These are phyloP conservation scores for Arachis stenosperma DNA, from an alignment of 306 rosid genomes.

Conservation along the genomic window DNA sequence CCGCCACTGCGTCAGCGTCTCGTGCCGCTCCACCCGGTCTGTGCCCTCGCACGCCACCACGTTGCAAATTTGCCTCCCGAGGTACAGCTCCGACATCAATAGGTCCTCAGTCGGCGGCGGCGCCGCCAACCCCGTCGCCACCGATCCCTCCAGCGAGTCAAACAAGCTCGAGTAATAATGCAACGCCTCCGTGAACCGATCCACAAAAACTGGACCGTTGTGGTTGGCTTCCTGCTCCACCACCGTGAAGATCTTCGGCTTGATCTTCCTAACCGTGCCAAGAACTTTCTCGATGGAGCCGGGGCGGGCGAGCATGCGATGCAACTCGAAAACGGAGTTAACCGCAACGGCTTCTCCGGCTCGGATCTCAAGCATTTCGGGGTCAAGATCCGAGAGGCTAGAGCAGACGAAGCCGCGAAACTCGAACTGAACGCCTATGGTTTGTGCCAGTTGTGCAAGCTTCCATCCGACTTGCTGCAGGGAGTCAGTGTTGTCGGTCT, in stretches of 20 bases:
- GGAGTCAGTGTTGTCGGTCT: slow-evolving; percentile 60
- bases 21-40: slow-evolving; percentile 86
- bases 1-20: slow-evolving; percentile 71
- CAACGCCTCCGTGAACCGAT: slow-evolving; percentile 81
- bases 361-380: slow-evolving; percentile 61
- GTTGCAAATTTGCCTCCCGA: slow-evolving; percentile 78
- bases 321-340: slow-evolving; percentile 80
- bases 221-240: slow-evolving; percentile 88
- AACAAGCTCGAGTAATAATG: slow-evolving; percentile 79
- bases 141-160: slow-evolving; percentile 75
- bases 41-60: slow-evolving; percentile 79
- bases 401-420: slow-evolving; percentile 69
- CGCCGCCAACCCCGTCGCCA: slow-evolving; percentile 35
- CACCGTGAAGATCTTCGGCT: slow-evolving; percentile 64
- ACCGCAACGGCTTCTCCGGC: slow-evolving; percentile 66
- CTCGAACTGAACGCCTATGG: slow-evolving; percentile 66
- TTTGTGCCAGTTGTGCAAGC: slow-evolving; percentile 67
- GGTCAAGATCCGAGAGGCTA: slow-evolving; percentile 77
- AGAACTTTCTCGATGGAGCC: slow-evolving; percentile 64
- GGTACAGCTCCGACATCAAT: slow-evolving; percentile 71
- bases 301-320: slow-evolving; percentile 60
- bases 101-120: slow-evolving; percentile 54
- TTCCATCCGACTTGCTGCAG: slow-evolving; percentile 79
- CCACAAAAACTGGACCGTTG: slow-evolving; percentile 66
- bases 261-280: slow-evolving; percentile 53